These are phyloP conservation scores for Sphaerostilbella broomeana DNA, from an alignment of 2,329 filamentous ascomycete genomes.

Conservation along the genomic window DNA sequence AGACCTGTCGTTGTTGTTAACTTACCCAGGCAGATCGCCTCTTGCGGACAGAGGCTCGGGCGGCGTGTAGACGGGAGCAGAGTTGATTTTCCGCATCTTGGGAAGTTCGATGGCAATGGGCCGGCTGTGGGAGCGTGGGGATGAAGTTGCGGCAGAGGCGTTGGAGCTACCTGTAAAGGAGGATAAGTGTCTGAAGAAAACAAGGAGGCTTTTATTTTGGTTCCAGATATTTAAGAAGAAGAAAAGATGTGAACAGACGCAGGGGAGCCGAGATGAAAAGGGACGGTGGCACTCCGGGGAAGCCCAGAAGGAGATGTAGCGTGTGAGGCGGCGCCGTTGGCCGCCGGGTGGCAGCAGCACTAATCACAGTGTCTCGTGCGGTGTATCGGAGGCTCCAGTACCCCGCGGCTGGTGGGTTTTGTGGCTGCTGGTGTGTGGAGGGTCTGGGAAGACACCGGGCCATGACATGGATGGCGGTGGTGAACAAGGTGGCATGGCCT, in stretches of 20 bases:
- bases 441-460: too few relatives aligned
- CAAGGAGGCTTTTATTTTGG: too few relatives aligned
- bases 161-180: slow-evolving; percentile 2
- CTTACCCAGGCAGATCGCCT: slow-evolving; percentile 54
- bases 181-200: slow-evolving; percentile 7
- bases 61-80: slow-evolving; percentile 36
- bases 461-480: neutral
- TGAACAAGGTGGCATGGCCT: too few relatives aligned
- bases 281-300: slow-evolving; percentile 4
- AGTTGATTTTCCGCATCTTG: slow-evolving; percentile 33
- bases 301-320: neutral
- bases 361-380: slow-evolving; percentile 1
- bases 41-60: slow-evolving; percentile 49
- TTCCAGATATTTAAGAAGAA: slow-evolving; percentile 2
- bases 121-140: slow-evolving; percentile 26
- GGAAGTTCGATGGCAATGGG: slow-evolving; percentile 51
- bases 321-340: neutral
- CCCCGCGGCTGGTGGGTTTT: slow-evolving; percentile 2
- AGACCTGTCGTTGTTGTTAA: neutral
- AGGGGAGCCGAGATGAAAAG: too few relatives aligned
- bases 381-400: neutral
- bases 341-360: neutral
- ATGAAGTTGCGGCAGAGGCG: slow-evolving; percentile 13
- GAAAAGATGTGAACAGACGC: slow-evolving; percentile 9
- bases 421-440: neutral